phyloP scores from a whole-genome alignment of 805 yeast genomes.

The Teunomyces kruisii region DNA sequence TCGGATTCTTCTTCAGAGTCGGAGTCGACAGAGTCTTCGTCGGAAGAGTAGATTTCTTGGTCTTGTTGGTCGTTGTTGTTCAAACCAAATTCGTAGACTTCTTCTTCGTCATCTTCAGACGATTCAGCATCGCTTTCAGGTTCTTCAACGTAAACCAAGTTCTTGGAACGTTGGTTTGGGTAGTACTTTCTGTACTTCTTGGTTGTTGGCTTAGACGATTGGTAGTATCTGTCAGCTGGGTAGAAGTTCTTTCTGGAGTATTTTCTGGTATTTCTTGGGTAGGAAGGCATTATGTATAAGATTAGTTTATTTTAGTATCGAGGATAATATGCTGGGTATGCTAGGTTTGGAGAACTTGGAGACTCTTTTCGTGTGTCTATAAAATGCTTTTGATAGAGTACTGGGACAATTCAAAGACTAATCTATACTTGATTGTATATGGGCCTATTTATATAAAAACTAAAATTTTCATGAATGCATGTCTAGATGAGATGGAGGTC shows the following conservation, averaged over 20 bases:
- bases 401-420: constrained; percentile 2
- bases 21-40: constrained; percentile 13
- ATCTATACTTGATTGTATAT: not conserved
- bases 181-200: constrained; percentile 30
- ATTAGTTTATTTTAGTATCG: not conserved
- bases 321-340: not conserved
- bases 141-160: constrained; percentile 43
- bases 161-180: constrained; percentile 19
- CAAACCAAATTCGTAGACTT: constrained; percentile 33
- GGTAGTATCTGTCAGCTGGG: constrained; percentile 4
- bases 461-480: not conserved
- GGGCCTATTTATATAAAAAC: constrained; percentile 2
- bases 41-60: constrained; percentile 8
- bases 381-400: constrained; percentile 3
- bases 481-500: constrained; percentile 4
- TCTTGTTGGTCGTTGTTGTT: constrained; percentile 17
- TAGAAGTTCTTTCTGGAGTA: constrained; percentile 7
- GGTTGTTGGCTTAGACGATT: constrained; percentile 2
- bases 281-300: constrained; percentile 8
- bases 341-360: not conserved
- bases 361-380: constrained; percentile 3
- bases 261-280: constrained; percentile 6
- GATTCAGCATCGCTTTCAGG: constrained; percentile 38
- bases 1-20: constrained; percentile 16
- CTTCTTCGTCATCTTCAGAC: constrained; percentile 19